Conservation (phyloP, 2,329 filamentous ascomycete genomes). For the Trichoderma polysporum region DNA sequence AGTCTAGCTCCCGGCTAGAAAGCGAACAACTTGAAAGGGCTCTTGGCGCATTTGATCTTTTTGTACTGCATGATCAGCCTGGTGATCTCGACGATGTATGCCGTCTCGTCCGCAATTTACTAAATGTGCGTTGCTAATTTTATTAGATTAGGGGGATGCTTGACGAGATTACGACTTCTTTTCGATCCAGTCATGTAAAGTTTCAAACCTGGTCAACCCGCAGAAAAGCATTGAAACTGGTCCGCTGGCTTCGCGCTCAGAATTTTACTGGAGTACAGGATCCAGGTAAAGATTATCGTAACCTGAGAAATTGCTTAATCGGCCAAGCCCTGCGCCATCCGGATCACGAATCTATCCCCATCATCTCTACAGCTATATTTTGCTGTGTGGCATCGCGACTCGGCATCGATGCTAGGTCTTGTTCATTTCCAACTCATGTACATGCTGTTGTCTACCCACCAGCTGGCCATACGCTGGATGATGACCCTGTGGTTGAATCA, state of each 20-base stretch:
- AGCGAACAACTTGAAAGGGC: constrained; percentile 63
- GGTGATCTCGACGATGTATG: constrained; percentile 73
- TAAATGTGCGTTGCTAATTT: constrained; percentile 13
- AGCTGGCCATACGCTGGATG: constrained; percentile 61
- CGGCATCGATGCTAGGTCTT: constrained; percentile 74
- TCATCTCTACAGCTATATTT: constrained; percentile 85
- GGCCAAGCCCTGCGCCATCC: constrained; percentile 73
- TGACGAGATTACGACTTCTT: constrained; percentile 58
- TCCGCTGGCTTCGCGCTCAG: constrained; percentile 65
- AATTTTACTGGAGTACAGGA: constrained; percentile 70
- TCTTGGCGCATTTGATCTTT: constrained; percentile 84
- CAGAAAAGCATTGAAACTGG: constrained; percentile 65
- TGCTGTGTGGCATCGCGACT: constrained; percentile 74
- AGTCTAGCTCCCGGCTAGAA: constrained; percentile 37
- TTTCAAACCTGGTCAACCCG: constrained; percentile 61
- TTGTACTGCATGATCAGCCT: constrained; percentile 70
- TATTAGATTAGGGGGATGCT: constrained; percentile 61
- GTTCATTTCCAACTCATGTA: constrained; percentile 81
- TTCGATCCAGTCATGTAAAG: constrained; percentile 53
- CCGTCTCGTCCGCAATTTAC: constrained; percentile 1
- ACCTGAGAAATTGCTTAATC: constrained; percentile 83
- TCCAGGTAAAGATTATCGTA: constrained; percentile 67
- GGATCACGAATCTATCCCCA: constrained; percentile 76
- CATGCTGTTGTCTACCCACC: constrained; percentile 72
- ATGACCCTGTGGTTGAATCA: constrained; percentile 30